Percentiles rank a stretch among this genome's conserved stretches.
Conservation (phyloP, 2,329 filamentous ascomycete species). For the Diaporthe capsici region DNA sequence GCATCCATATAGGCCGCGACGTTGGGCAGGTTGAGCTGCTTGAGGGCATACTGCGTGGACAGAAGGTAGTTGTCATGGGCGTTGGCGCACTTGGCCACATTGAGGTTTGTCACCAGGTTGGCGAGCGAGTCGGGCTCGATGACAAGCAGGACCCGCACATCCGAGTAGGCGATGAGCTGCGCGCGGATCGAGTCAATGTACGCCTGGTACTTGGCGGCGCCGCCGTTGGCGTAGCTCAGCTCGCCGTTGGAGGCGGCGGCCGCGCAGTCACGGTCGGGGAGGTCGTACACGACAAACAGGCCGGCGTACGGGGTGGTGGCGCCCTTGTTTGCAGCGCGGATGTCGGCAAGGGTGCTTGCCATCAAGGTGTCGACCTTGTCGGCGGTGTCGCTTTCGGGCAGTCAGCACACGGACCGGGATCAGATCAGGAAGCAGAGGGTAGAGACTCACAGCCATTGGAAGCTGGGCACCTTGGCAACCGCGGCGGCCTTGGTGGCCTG, state of each 20-base stretch:
- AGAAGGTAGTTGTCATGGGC: constrained; percentile 64
- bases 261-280: constrained; percentile 71
- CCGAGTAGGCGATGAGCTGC: constrained; percentile 58
- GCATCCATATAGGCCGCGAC: constrained; percentile 72
- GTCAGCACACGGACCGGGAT: neutral
- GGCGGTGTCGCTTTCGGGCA: constrained; percentile 59
- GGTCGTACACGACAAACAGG: constrained; percentile 62
- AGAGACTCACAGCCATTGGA: constrained; percentile 64
- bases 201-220: constrained; percentile 66
- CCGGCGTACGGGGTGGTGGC: constrained; percentile 47
- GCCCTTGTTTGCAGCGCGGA: constrained; percentile 52
- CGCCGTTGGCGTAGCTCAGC: constrained; percentile 63
- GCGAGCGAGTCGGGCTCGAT: constrained; percentile 71
- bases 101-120: constrained; percentile 70
- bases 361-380: constrained; percentile 62
- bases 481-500: constrained; percentile 66
- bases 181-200: constrained; percentile 66
- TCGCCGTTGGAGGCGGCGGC: constrained; percentile 71
- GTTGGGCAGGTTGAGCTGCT: constrained; percentile 66
- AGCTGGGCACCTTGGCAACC: constrained; percentile 66
- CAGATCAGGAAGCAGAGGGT: neutral
- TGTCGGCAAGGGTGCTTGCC: constrained; percentile 57
- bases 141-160: constrained; percentile 60
- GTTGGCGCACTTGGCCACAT: constrained; percentile 63
- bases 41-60: constrained; percentile 65